phyloP scores from a whole-genome alignment of 2,329 filamentous ascomycete genomes.

The Lithohypha guttulata region DNA sequence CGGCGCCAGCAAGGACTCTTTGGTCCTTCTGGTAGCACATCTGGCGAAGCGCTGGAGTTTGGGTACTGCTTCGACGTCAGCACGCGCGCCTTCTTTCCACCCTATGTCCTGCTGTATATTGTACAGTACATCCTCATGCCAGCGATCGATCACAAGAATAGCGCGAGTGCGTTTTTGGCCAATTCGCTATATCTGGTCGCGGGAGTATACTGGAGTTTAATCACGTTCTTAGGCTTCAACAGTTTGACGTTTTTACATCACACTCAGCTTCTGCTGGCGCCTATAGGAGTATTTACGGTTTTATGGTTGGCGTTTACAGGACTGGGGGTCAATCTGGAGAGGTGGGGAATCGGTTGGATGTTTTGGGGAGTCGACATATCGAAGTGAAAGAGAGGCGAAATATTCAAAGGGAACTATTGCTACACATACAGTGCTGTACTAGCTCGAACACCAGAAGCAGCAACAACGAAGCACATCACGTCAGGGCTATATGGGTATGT shows the following conservation, averaged over 20 bases:
- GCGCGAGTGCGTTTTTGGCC: constrained; percentile 45
- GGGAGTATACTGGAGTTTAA: constrained; percentile 55
- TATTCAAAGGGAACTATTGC: no score
- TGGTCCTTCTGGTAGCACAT: constrained; percentile 37
- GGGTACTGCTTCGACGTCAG: constrained; percentile 62
- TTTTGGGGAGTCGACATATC: constrained; percentile 31
- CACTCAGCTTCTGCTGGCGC: constrained; percentile 54
- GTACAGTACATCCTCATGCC: constrained; percentile 58
- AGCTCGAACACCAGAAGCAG: no score
- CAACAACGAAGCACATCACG: no score
- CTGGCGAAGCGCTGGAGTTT: constrained; percentile 52
- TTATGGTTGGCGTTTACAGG: constrained; percentile 47
- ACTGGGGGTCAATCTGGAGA: constrained; percentile 36
- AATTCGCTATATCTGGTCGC: constrained; percentile 58
- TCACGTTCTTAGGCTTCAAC: constrained; percentile 60
- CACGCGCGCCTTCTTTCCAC: constrained; percentile 56
- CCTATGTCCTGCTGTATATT: constrained; percentile 57
- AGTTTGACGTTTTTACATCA: constrained; percentile 57
- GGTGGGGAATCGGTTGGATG: constrained; percentile 34
- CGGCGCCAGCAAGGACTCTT: constrained; percentile 46
- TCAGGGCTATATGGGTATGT: no score
- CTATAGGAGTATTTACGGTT: constrained; percentile 48
- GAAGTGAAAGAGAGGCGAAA: no score
- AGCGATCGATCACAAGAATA: constrained; percentile 35
- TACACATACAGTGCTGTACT: no score